Evolutionary conservation across 768 basidiomycete genomes (phyloP).

Genomic region (Phaeotremella skinneri): DNA sequence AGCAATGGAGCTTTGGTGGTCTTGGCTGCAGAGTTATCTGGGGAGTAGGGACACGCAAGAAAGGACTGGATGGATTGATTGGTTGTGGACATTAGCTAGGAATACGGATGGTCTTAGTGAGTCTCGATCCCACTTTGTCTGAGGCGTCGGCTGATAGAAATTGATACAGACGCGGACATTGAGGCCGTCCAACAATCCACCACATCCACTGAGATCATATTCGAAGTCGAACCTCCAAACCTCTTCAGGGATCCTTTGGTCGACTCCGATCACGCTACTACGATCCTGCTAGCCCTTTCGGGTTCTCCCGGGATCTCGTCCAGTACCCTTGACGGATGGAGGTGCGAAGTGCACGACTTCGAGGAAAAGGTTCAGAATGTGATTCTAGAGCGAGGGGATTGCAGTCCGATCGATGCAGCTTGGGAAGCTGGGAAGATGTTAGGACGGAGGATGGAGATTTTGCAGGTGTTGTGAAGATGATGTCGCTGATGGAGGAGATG

Average conservation of each 20-base stretch:
- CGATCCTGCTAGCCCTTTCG: too few species aligned
- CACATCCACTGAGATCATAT: slow-evolving; percentile 28
- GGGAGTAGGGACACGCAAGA: background rate
- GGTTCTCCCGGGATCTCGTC: too few species aligned
- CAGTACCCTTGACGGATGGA: too few species aligned
- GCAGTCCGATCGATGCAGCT: slow-evolving; percentile 26
- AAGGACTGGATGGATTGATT: slow-evolving; percentile 15
- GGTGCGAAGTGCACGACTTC: too few species aligned
- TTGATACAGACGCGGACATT: slow-evolving; percentile 8
- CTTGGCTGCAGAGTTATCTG: slow-evolving; percentile 21
- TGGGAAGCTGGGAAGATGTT: slow-evolving; percentile 22
- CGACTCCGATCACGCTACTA: slow-evolving; percentile 25
- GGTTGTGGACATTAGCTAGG: slow-evolving; percentile 8
- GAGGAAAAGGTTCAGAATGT: too few species aligned
- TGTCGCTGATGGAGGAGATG: background rate
- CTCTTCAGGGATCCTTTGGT: slow-evolving; percentile 41
- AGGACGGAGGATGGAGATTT: slow-evolving; percentile 11
- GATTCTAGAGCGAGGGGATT: too few species aligned
- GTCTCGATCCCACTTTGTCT: background rate
- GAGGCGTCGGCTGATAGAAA: background rate
- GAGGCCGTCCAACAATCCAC: background rate
- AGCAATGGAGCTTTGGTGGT: slow-evolving; percentile 36
- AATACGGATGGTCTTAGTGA: slow-evolving; percentile 21
- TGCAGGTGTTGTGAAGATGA: background rate
- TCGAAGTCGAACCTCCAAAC: slow-evolving; percentile 47